These are phyloP conservation scores for Venturia nashicola DNA, from an alignment of 2,329 filamentous ascomycete species.

Conservation along the genomic window DNA sequence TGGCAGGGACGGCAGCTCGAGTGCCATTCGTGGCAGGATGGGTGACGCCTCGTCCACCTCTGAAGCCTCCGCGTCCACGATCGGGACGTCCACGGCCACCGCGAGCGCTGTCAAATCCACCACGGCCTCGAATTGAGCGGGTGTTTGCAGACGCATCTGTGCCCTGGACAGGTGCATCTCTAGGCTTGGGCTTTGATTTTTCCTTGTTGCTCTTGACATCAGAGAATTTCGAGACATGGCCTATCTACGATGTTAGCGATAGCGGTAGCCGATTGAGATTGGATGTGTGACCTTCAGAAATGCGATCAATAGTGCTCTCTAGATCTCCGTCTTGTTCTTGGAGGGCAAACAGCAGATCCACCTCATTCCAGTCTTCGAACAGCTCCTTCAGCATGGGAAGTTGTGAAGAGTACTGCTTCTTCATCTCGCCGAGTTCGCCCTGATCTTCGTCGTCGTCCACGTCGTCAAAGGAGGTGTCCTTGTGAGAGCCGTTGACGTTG, in stretches of 20 bases:
- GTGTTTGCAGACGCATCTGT: conserved; percentile 30
- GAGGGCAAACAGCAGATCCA: conserved; percentile 84
- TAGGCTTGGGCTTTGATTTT: conserved; percentile 67
- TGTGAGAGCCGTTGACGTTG: conserved; percentile 54
- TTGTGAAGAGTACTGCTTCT: conserved; percentile 75
- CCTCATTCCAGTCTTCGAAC: conserved; percentile 91
- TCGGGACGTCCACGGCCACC: conserved; percentile 52
- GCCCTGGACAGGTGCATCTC: conserved; percentile 44
- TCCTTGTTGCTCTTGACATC: conserved; percentile 75
- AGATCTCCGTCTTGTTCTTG: conserved; percentile 74
- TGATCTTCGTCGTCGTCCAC: conserved; percentile 51
- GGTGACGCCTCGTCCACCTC: conserved; percentile 48
- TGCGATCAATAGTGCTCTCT: conserved; percentile 61
- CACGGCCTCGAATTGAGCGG: conserved; percentile 35
- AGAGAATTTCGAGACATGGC: conserved; percentile 70
- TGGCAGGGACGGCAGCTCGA: conserved; percentile 24
- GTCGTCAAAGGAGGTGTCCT: conserved; percentile 34
- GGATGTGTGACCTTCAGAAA: conserved; percentile 55
- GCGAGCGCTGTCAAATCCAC: conserved; percentile 48
- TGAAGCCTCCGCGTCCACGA: conserved; percentile 35
- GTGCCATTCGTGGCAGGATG: conserved; percentile 49
- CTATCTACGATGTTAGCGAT: conserved; percentile 30
- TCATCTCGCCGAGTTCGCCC: conserved; percentile 81
- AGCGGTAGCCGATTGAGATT: conserved; percentile 13
- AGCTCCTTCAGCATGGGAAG: conserved; percentile 78